These are phyloP conservation scores for Tympanopsis confertula DNA, from an alignment of 2,329 filamentous ascomycete species.

Conservation along the genomic window DNA sequence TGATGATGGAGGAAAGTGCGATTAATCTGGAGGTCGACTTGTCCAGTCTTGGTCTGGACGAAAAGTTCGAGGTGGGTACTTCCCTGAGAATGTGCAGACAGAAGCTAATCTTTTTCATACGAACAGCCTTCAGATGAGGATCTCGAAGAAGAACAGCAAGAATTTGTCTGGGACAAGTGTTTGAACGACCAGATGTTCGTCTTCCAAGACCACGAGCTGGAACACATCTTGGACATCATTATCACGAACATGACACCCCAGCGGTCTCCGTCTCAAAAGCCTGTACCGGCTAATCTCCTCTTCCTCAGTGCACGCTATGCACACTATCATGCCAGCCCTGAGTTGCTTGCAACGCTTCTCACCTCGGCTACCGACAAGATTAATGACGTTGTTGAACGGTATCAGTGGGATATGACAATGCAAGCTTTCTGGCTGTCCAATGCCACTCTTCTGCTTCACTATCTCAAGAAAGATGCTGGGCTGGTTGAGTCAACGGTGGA, in stretches of 20 bases:
- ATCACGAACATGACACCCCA: conserved; percentile 98
- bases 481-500: conserved; percentile 70
- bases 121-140: conserved; percentile 38
- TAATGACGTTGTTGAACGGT: conserved; percentile 85
- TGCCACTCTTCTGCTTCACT: conserved; percentile 86
- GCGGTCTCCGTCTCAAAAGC: conserved; percentile 90
- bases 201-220: conserved; percentile 87
- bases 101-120: neutral
- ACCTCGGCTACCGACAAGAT: conserved; percentile 88
- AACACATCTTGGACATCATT: conserved; percentile 84
- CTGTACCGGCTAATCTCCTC: conserved; percentile 91
- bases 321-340: conserved; percentile 84
- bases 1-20: conserved; percentile 94
- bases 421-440: conserved; percentile 98
- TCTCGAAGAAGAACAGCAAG: conserved; percentile 77
- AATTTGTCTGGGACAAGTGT: conserved; percentile 92
- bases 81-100: neutral
- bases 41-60: conserved; percentile 89
- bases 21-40: conserved; percentile 93
- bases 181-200: conserved; percentile 99
- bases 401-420: conserved; percentile 99
- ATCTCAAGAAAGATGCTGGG: conserved; percentile 85
- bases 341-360: conserved; percentile 71
- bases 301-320: conserved; percentile 93
- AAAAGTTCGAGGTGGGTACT: conserved; percentile 70